Evolutionary conservation across 2,329 filamentous ascomycete genomes (phyloP).

Genomic region (Aspergillus tamarii): DNA sequence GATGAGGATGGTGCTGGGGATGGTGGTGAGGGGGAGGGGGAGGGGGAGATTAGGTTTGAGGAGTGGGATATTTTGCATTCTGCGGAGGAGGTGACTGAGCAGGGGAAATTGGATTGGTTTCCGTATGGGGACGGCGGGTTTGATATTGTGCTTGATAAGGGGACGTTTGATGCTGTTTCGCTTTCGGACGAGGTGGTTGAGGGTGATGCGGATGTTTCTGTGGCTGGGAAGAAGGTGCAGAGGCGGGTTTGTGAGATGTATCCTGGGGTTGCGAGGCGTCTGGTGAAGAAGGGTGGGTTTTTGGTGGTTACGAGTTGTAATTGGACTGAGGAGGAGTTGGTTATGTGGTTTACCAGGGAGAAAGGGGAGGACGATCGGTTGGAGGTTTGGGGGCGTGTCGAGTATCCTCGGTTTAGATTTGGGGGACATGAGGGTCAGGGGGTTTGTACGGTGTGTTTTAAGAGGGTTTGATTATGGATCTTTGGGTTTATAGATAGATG

Average conservation of each 20-base stretch:
- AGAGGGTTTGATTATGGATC: conserved; percentile 41
- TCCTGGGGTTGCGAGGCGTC: conserved; percentile 64
- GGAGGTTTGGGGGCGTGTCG: conserved; percentile 67
- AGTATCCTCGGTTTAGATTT: conserved; percentile 87
- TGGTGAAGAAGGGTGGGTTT: conserved; percentile 72
- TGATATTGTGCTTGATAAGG: conserved; percentile 95
- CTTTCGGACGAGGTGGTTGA: conserved; percentile 51
- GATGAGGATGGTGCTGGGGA: conserved; percentile 31
- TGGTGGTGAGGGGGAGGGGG: conserved; percentile 18
- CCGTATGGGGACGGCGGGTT: conserved; percentile 60
- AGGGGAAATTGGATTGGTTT: conserved; percentile 39
- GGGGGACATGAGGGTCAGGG: conserved; percentile 86
- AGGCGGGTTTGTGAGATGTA: conserved; percentile 75
- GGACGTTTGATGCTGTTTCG: conserved; percentile 93
- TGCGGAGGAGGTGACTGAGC: conserved; percentile 34
- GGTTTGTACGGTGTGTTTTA: conserved; percentile 84
- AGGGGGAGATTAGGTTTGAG: conserved; percentile 51
- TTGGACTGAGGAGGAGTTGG: conserved; percentile 90
- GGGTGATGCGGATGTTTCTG: conserved; percentile 7
- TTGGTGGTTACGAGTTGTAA: conserved; percentile 95
- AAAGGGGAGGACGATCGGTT: conserved; percentile 50
- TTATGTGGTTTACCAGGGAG: conserved; percentile 70
- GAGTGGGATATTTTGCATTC: conserved; percentile 67
- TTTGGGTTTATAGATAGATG: too few species aligned
- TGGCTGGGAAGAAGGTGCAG: conserved; percentile 34